These are phyloP conservation scores for Fusarium guadeloupense DNA, from an alignment of 2,329 filamentous ascomycete species.

Conservation along the genomic window DNA sequence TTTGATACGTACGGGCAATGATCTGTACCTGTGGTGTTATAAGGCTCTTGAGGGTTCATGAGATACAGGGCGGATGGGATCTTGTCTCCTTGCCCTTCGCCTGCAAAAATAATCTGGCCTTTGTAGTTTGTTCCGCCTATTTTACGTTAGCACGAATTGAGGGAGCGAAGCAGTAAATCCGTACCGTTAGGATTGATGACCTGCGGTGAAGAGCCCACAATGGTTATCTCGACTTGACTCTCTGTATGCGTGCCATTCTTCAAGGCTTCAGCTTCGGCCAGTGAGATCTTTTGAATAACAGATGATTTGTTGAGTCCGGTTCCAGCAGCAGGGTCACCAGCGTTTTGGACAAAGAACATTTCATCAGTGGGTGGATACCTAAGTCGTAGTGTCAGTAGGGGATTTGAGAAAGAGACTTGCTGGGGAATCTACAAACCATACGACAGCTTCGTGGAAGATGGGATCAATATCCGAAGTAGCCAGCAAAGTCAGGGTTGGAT, in stretches of 20 bases:
- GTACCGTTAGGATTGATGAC: conserved; percentile 62
- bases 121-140: conserved; percentile 61
- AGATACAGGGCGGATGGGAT: conserved; percentile 39
- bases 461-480: conserved; percentile 56
- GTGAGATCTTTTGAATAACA: conserved; percentile 60
- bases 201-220: conserved; percentile 53
- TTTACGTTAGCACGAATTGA: rapidly evolving
- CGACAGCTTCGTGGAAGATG: conserved; percentile 65
- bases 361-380: conserved; percentile 58
- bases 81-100: conserved; percentile 59
- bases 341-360: conserved; percentile 64
- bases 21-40: conserved; percentile 60
- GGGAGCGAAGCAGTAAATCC: rapidly evolving
- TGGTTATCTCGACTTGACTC: conserved; percentile 53
- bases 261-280: conserved; percentile 52
- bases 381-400: background rate
- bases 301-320: conserved; percentile 62
- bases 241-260: conserved; percentile 4
- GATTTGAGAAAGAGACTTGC: rapidly evolving
- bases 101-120: conserved; percentile 59
- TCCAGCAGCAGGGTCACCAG: conserved; percentile 56
- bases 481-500: conserved; percentile 60
- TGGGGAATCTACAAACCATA: conserved; percentile 49
- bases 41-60: conserved; percentile 51
- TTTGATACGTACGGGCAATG: rapidly evolving